These are phyloP conservation scores for sunflower (Helianthus annuus) DNA, from an alignment of 129 eudicot species.

Conservation along the genomic window HanXRQr2.0-SUNRISE NC_035439.2:142002729-142003228, in stretches of 20 bases:
- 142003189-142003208: neutral
- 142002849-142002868: no score
- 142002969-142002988: constrained; percentile 77
- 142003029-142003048: constrained; percentile 80
- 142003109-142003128: constrained; percentile 33
- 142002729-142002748: no score
- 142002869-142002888: constrained; percentile 21
- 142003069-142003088: constrained; percentile 75
- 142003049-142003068: constrained; percentile 77
- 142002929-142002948: constrained; percentile 80
- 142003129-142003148: constrained; percentile 73
- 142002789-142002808: no score
- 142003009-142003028: constrained; percentile 96
- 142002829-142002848: constrained; percentile 5
- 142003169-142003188: constrained; percentile 83
- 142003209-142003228: constrained; percentile 5
- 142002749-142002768: no score
- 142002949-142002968: constrained; percentile 76
- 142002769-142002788: no score
- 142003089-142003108: constrained; percentile 48
- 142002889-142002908: constrained; percentile 74
- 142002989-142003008: constrained; percentile 97
- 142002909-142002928: constrained; percentile 67
- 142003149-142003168: constrained; percentile 78
- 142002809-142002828: neutral